Evolutionary conservation across 768 basidiomycete genomes (phyloP).

Genomic region (Hebeloma cylindrosporum): DNA sequence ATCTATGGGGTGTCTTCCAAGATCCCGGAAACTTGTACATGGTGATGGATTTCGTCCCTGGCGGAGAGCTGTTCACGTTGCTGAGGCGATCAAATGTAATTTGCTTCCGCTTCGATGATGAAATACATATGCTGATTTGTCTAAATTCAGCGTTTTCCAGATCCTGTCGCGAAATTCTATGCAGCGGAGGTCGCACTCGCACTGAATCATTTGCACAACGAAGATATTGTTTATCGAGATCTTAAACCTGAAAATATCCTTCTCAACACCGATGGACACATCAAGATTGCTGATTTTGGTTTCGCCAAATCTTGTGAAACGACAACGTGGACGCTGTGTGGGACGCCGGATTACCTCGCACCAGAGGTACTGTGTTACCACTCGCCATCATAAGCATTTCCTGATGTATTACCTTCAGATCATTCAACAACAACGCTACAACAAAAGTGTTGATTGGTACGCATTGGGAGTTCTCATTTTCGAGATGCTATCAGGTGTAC

Average conservation of each 20-base stretch:
- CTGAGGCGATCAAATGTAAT: slow-evolving; percentile 85
- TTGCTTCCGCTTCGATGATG: slow-evolving; percentile 19
- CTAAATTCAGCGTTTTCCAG: slow-evolving; percentile 75
- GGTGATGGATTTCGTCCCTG: slow-evolving; percentile 96
- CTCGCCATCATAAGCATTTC: neutral
- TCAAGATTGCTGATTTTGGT: slow-evolving; percentile 96
- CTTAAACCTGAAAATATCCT: slow-evolving; percentile 97
- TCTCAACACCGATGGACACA: slow-evolving; percentile 91
- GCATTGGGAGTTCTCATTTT: slow-evolving; percentile 95
- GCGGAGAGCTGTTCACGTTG: slow-evolving; percentile 95
- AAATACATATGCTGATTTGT: slow-evolving; percentile 11
- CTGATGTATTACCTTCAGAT: slow-evolving; percentile 44
- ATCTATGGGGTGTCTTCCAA: slow-evolving; percentile 95
- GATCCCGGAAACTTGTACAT: slow-evolving; percentile 93
- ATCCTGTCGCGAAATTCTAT: slow-evolving; percentile 98
- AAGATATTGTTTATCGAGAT: slow-evolving; percentile 94
- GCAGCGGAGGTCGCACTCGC: slow-evolving; percentile 94
- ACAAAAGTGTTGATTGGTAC: slow-evolving; percentile 98
- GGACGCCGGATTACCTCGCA: slow-evolving; percentile 95
- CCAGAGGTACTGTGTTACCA: slow-evolving; percentile 64
- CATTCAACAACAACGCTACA: slow-evolving; percentile 82
- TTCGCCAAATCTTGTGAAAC: slow-evolving; percentile 89
- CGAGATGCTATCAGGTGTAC: slow-evolving; percentile 96
- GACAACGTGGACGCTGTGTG: slow-evolving; percentile 94
- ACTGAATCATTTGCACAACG: slow-evolving; percentile 82